Conservation (phyloP, 2,329 filamentous ascomycete species). For the Colletotrichum tamarilloi region DNA sequence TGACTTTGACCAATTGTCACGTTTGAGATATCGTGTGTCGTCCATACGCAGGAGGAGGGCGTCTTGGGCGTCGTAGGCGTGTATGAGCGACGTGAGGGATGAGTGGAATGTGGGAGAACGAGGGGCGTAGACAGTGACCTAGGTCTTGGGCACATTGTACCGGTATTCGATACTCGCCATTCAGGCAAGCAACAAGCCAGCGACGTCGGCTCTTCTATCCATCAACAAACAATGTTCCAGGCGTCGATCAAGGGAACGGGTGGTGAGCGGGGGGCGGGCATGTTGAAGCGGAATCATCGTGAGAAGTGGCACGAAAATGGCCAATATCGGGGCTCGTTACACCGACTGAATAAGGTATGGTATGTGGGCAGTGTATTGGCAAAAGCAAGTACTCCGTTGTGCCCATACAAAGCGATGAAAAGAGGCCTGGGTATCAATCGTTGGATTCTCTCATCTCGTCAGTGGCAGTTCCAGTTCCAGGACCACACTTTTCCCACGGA, state of each 20-base stretch:
- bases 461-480: neutral
- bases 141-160: too few species aligned
- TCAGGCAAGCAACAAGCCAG: too few species aligned
- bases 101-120: slow-evolving; percentile 18
- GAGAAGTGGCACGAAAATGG: neutral
- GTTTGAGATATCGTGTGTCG: neutral
- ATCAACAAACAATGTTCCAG: neutral
- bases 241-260: slow-evolving; percentile 27
- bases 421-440: neutral
- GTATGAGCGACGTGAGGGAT: slow-evolving; percentile 29
- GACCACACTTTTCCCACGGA: neutral
- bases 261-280: neutral
- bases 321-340: neutral
- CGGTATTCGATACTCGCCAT: neutral
- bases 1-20: neutral
- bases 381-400: neutral
- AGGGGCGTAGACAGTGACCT: neutral
- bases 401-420: neutral
- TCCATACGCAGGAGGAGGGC: neutral
- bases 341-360: neutral
- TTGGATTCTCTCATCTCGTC: neutral
- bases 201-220: neutral
- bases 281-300: neutral
- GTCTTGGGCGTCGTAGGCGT: neutral
- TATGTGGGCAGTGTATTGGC: too few species aligned